Base-by-base conservation (phyloP, 306 rosid species). In the Malus sieversii region DNA sequence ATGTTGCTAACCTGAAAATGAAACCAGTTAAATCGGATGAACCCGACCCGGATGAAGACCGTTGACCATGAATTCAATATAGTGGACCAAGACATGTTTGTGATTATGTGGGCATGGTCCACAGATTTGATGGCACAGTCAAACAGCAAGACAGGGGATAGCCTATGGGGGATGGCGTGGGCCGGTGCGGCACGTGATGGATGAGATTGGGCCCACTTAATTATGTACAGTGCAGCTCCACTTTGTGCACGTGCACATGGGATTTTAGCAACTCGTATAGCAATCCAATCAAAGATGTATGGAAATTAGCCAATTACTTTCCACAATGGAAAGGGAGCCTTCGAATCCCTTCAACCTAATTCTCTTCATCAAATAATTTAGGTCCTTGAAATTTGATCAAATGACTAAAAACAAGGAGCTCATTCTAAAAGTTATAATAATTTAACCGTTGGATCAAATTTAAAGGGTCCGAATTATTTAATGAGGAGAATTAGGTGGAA, bases 101-200 rank as follows among this genome's bases (percentile, higher is more conserved):
- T 76, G 80, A 82, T 57, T 44, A 33, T 62, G 73, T 78, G 79
- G 87, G 11, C 58, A 74, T 74, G 89, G 90, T 86, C 90, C 93
- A 86, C 87, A 42, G 22, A 52, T 15, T 60, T 80, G 72, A 68
- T 72, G 30, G 68, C 0, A 3, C 11, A 0, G 6, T 9, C 10
- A 42, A 8, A 42, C 45, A 9, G 12, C 22, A 30, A 15, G 22
- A 63, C 22, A 29, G 1, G 10, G 3, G 4, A 4, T 78, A 68
- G 81, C 91, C 96, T 91, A 83, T 84, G 46, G 65, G 63, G 3
- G 15, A 65, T 81, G 83, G 88, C 8, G 30, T 74, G 66, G 82
- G 60, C 83, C 13, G 11, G 20, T 70, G 70, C 20, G 11, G 38
- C 91, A 86, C 88, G 91, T 90, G 93, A 86, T 85, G 77, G 75